Evolutionary conservation across 2,329 filamentous ascomycete genomes (phyloP), one percentile per base, ranked within the genome.

Genomic region (Ophiocordyceps camponoti-saundersi): DNA sequence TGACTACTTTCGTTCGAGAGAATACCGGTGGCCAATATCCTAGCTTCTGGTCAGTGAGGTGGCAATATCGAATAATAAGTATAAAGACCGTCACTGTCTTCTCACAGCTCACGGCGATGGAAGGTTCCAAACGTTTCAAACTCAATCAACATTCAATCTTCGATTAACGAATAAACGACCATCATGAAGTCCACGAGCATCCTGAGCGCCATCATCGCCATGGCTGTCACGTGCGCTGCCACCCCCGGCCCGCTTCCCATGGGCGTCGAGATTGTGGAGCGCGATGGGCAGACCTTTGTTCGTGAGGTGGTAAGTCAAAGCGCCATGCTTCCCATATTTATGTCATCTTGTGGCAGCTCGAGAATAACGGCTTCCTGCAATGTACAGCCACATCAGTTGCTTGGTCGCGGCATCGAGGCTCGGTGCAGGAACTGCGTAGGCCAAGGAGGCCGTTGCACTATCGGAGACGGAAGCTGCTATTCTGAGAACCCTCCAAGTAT

Each of bases 381-480:
- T 42, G 18, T 13, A 18, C 18, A 50, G 49, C 49, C 49, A 20
- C 46, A 48, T 13, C 13, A 46, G 39, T 44, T 50, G n/a, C 49
- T 48, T 8, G 32, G 44, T 21, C 45, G 49, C n/a, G 45, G 45
- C 43, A 45, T 50, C 13, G 47, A 47, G 45, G 6, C 45, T 26
- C 49, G 49, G 22, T 50, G 49, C 45, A 48, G 49, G 34, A 44
- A 50, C 18, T 50, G 49, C 43, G 47, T 48, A 20, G 49, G 49
- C 20, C 49, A 50, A 32, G 49, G 49, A 29, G 49, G 39, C 21
- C 21, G 26, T 16, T 50, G 49, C 40, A 50, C 49, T 1, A 46
- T 50, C 18, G 49, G 49, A 13, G 41, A 50, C 34, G 47, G 49
- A 44, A 50, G 49, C 45, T 50, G 49, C 45, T 50, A 46, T 43